Evolutionary conservation across 306 rosid species (phyloP).

Genomic region (Lupinus albus): DNA sequence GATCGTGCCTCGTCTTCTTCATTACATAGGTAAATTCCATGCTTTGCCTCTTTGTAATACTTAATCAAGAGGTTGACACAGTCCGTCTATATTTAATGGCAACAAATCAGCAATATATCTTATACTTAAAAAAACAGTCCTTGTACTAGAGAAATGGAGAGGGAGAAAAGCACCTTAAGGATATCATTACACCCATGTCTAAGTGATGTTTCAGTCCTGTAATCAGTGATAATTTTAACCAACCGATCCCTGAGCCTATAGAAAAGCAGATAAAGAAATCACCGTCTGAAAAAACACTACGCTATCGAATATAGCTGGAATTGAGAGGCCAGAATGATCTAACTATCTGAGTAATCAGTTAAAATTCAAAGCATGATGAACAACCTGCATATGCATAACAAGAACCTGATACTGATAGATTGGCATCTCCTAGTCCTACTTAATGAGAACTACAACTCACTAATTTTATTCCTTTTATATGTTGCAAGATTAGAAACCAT

Average conservation of each 20-base stretch:
- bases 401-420: neutral
- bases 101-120: slow-evolving; percentile 35
- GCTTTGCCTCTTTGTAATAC: slow-evolving; percentile 90
- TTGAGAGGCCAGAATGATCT: slow-evolving; percentile 22
- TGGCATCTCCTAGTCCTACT: slow-evolving; percentile 2
- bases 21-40: slow-evolving; percentile 75
- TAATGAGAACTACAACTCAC: neutral
- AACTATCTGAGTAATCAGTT: slow-evolving; percentile 3
- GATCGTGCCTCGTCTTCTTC: slow-evolving; percentile 71
- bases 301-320: slow-evolving; percentile 32
- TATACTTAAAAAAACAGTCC: slow-evolving; percentile 13
- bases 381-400: slow-evolving; percentile 9
- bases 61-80: slow-evolving; percentile 81
- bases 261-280: slow-evolving; percentile 28
- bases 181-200: slow-evolving; percentile 97
- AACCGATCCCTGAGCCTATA: slow-evolving; percentile 92
- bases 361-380: neutral
- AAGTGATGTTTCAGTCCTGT: slow-evolving; percentile 95
- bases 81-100: slow-evolving; percentile 70
- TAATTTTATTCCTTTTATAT: neutral
- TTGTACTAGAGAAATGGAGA: slow-evolving; percentile 4
- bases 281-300: slow-evolving; percentile 20
- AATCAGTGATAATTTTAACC: slow-evolving; percentile 88
- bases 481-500: slow-evolving; percentile 7
- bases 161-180: slow-evolving; percentile 65